Percentiles rank a stretch among this genome's conserved stretches.
Evolutionary conservation across 2,329 filamentous ascomycete species (phyloP).

Genomic region (Sporothrix dimorphospora): DNA sequence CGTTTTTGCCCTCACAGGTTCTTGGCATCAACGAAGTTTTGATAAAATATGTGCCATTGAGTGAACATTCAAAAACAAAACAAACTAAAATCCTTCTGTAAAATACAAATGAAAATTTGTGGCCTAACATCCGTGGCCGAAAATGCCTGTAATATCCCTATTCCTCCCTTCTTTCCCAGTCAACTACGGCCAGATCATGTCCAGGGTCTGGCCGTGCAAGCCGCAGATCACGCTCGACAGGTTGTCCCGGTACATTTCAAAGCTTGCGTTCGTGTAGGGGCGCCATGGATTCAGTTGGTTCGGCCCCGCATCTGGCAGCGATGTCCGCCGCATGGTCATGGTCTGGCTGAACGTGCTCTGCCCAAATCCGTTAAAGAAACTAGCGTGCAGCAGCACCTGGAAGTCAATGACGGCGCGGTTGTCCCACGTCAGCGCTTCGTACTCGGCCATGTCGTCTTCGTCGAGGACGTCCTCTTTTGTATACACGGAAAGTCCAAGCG

Average conservation of each 20-base stretch:
- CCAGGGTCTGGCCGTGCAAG: not conserved
- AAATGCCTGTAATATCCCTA: not conserved
- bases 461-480: constrained; percentile 42
- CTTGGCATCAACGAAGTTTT: too few relatives aligned
- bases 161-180: not conserved
- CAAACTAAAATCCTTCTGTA: too few relatives aligned
- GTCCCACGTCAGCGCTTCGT: constrained; percentile 41
- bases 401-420: constrained; percentile 30
- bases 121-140: too few relatives aligned
- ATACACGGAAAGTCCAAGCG: not conserved
- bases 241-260: not conserved
- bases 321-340: constrained; percentile 23
- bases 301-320: constrained; percentile 27
- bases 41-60: too few relatives aligned
- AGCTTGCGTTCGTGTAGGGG: not conserved
- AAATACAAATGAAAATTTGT: too few relatives aligned
- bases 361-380: constrained; percentile 26
- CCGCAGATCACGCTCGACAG: not conserved
- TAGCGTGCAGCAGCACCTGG: constrained; percentile 26
- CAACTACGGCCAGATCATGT: not conserved
- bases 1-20: too few relatives aligned
- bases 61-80: too few relatives aligned
- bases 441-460: constrained; percentile 36
- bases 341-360: constrained; percentile 27
- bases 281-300: not conserved